Conservation (phyloP, 2,329 filamentous ascomycete species). For the Coniochaeta hoffmannii region DNA sequence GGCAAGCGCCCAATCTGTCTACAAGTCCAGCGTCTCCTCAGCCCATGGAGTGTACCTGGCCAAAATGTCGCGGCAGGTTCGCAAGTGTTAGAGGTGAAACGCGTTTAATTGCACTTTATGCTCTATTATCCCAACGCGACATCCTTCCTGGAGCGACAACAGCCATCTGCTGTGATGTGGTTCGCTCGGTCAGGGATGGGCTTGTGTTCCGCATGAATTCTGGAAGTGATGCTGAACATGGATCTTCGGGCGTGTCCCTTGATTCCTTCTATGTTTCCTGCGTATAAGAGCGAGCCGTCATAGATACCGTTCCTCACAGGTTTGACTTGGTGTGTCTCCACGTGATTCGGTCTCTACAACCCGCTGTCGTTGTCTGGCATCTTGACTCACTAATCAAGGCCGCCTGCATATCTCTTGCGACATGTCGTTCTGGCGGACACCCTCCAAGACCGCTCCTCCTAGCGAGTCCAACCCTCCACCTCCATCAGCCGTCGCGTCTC, state of each 20-base stretch:
- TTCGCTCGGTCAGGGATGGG: not conserved
- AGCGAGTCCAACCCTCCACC: not conserved
- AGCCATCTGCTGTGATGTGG: not conserved
- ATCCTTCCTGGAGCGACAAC: not conserved
- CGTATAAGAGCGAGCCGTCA: not conserved
- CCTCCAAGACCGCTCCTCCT: slow-evolving; percentile 3
- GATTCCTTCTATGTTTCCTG: not conserved
- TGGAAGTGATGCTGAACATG: slow-evolving; percentile 2
- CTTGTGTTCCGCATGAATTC: slow-evolving; percentile 5
- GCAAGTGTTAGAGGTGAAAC: slow-evolving; percentile 5
- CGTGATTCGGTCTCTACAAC: not conserved
- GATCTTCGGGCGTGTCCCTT: not conserved
- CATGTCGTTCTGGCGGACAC: slow-evolving; percentile 7
- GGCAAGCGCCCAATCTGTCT: too few species aligned
- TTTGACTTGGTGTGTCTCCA: not conserved
- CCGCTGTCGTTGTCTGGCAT: not conserved
- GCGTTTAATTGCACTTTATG: slow-evolving; percentile 10
- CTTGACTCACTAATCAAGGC: not conserved
- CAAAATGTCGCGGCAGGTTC: slow-evolving; percentile 7
- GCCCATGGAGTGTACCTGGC: not conserved
- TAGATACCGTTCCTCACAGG: not conserved
- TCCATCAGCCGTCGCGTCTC: slow-evolving; percentile 4
- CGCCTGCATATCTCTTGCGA: not conserved
- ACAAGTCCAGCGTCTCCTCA: too few species aligned
- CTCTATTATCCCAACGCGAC: not conserved